These are phyloP conservation scores for Lactifluus volemus DNA, from an alignment of 768 basidiomycete species.

Conservation along the genomic window DNA sequence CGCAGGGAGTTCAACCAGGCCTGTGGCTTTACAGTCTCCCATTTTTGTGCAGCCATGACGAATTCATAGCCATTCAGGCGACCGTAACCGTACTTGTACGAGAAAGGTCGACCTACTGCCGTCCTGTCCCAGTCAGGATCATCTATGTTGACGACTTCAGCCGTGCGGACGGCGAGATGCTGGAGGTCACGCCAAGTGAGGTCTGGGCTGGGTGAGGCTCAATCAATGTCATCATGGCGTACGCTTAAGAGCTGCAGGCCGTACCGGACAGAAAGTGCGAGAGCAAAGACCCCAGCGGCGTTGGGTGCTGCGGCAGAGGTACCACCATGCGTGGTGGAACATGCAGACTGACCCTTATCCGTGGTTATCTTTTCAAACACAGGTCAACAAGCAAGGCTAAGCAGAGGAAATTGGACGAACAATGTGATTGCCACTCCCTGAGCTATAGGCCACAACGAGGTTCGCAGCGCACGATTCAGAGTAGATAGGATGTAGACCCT, in stretches of 20 bases:
- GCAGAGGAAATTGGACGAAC: constrained; percentile 39
- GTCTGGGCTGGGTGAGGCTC: constrained; percentile 54
- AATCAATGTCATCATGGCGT: constrained; percentile 3
- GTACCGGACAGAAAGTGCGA: constrained; percentile 81
- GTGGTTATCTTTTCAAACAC: constrained; percentile 68
- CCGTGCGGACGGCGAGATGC: constrained; percentile 73
- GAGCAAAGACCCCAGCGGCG: constrained; percentile 87
- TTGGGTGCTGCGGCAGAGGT: constrained; percentile 98
- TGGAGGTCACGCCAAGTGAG: constrained; percentile 96
- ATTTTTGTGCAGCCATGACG: constrained; percentile 70
- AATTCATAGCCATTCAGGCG: constrained; percentile 75
- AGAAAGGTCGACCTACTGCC: constrained; percentile 54
- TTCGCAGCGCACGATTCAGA: constrained; percentile 98
- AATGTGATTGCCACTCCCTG: constrained; percentile 88
- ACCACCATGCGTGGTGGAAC: constrained; percentile 81
- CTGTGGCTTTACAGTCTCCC: constrained; percentile 90
- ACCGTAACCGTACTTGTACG: constrained; percentile 96
- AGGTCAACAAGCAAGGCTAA: constrained; percentile 16
- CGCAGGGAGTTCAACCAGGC: constrained; percentile 72
- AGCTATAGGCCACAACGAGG: constrained; percentile 93
- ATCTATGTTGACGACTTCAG: constrained; percentile 69
- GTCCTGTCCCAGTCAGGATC: constrained; percentile 94
- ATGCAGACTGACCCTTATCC: constrained; percentile 79
- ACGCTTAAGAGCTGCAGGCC: constrained; percentile 19
- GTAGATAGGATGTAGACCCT: constrained; percentile 92